Conservation (phyloP, 495 filamentous ascomycete species). For the Tuber brumale region DNA sequence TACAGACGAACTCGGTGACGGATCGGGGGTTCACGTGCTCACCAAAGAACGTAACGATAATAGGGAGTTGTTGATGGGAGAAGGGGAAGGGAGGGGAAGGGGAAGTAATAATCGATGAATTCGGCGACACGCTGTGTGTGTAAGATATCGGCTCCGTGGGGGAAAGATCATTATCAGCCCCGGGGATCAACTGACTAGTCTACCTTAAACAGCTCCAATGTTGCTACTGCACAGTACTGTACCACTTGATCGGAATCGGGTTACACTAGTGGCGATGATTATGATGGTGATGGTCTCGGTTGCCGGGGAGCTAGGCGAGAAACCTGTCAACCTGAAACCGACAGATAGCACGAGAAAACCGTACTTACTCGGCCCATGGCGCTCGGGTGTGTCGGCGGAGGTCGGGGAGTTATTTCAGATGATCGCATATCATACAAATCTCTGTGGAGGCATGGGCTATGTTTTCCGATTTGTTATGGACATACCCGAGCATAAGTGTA, state of each 20-base stretch:
- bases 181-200: background rate
- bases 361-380: background rate
- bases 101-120: background rate
- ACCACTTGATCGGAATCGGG: background rate
- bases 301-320: background rate
- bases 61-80: too few relatives aligned
- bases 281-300: background rate
- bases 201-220: background rate
- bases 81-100: background rate
- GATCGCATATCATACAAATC: background rate
- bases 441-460: background rate
- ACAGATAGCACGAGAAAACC: background rate
- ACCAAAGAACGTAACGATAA: background rate
- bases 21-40: background rate
- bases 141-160: background rate
- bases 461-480: background rate
- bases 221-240: background rate
- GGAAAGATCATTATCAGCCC: background rate
- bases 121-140: background rate
- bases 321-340: background rate
- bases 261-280: background rate
- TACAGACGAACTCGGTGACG: background rate
- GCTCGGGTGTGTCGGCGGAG: background rate
- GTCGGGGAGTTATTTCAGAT: background rate
- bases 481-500: background rate